Conservation (phyloP, 805 yeast genomes). For the Metschnikowia hibisci region DNA sequence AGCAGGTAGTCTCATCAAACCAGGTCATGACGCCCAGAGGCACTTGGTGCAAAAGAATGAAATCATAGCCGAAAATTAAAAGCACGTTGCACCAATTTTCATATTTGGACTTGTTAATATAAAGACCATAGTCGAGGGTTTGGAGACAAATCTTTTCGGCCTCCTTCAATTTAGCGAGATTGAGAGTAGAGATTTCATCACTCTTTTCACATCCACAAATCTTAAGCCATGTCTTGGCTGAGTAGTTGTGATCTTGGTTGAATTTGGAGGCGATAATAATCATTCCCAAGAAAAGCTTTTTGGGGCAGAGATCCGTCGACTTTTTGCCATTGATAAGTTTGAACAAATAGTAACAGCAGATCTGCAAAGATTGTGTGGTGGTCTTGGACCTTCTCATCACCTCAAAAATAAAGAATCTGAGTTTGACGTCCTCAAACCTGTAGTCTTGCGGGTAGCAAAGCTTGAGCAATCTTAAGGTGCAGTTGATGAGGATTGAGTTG, state of each 20-base stretch:
- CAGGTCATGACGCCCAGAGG: slow-evolving; percentile 17
- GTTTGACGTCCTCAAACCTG: slow-evolving; percentile 16
- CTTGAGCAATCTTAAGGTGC: slow-evolving; percentile 33
- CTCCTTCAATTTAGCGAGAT: slow-evolving; percentile 43
- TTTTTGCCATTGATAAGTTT: slow-evolving; percentile 33
- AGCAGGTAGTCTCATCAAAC: slow-evolving; percentile 13
- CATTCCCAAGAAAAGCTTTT: slow-evolving; percentile 63
- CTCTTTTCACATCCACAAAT: slow-evolving; percentile 53
- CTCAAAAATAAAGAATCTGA: slow-evolving; percentile 35
- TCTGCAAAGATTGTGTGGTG: slow-evolving; percentile 58
- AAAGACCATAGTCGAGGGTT: slow-evolving; percentile 53
- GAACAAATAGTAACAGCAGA: slow-evolving; percentile 62
- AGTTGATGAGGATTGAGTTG: slow-evolving; percentile 36
- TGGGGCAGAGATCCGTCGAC: slow-evolving; percentile 45
- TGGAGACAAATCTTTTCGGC: slow-evolving; percentile 54
- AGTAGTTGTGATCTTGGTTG: slow-evolving; percentile 66
- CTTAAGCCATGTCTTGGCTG: slow-evolving; percentile 68
- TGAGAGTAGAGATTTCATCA: slow-evolving; percentile 27
- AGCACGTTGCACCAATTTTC: slow-evolving; percentile 45
- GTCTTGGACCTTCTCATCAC: slow-evolving; percentile 52
- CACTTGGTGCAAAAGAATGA: slow-evolving; percentile 34
- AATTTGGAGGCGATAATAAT: slow-evolving; percentile 71
- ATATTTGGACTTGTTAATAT: slow-evolving; percentile 47
- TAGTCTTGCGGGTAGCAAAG: slow-evolving; percentile 23
- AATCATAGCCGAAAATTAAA: slow-evolving; percentile 41